A percentile compares a stretch with the other conserved stretches of the same genome.
Evolutionary conservation across 768 basidiomycete species (phyloP).

Genomic region (Lentinula guzmanii): DNA sequence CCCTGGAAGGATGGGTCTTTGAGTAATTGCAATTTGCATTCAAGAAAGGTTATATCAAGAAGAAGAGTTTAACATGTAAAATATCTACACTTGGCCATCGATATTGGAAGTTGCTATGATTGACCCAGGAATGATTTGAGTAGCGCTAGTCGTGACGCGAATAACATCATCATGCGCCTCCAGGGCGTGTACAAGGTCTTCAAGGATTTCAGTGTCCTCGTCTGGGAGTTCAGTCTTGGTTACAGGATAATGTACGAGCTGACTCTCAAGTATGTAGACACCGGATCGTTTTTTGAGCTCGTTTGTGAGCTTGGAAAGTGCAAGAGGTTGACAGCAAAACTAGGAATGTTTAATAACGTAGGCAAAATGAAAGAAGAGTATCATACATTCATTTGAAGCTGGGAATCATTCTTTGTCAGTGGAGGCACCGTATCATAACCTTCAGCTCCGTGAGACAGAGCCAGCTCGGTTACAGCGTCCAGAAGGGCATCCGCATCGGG

Average conservation of each 20-base stretch:
- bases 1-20: slow-evolving; percentile 69
- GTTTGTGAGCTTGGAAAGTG: slow-evolving; percentile 30
- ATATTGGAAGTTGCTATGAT: background rate
- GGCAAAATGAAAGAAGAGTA: slow-evolving; percentile 7
- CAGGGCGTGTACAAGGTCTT: slow-evolving; percentile 41
- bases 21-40: slow-evolving; percentile 41
- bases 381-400: slow-evolving; percentile 26
- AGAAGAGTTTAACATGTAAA: background rate
- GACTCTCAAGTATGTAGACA: slow-evolving; percentile 35
- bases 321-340: slow-evolving; percentile 40
- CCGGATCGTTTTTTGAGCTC: slow-evolving; percentile 21
- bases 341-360: slow-evolving; percentile 13
- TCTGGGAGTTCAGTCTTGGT: slow-evolving; percentile 31
- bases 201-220: slow-evolving; percentile 34
- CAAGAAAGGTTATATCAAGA: background rate
- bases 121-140: background rate
- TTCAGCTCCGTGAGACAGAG: slow-evolving; percentile 34
- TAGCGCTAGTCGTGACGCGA: slow-evolving; percentile 50
- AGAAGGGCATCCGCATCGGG: slow-evolving; percentile 20
- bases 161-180: slow-evolving; percentile 55
- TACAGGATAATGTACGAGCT: slow-evolving; percentile 50
- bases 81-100: background rate
- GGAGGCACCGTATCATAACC: slow-evolving; percentile 43
- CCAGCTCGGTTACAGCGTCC: slow-evolving; percentile 33
- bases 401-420: slow-evolving; percentile 20